A percentile compares a stretch with the other conserved stretches of the same genome.
phyloP scores from a whole-genome alignment of 345 rosid species.

The Aquilaria sinensis region DNA sequence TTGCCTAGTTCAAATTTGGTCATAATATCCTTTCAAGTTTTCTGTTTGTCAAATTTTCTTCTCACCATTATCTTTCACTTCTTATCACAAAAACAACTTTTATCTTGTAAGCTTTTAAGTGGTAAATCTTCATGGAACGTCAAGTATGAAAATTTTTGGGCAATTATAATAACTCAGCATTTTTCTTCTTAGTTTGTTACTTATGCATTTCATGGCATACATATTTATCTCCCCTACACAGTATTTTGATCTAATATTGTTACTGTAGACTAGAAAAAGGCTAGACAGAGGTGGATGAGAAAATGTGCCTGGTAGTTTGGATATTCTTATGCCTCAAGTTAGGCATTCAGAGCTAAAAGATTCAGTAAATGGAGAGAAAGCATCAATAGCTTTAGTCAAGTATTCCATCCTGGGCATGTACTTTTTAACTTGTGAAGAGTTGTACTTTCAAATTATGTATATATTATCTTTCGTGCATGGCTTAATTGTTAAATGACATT shows the following conservation, averaged over 20 bases:
- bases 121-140: too few species aligned
- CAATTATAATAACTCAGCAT: too few species aligned
- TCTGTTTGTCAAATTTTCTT: background rate
- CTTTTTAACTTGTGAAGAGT: too few species aligned
- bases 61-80: background rate
- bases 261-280: conserved; percentile 59
- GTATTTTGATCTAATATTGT: conserved; percentile 12
- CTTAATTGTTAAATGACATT: too few species aligned
- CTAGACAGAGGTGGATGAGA: conserved; percentile 65
- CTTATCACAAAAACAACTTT: too few species aligned
- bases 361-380: conserved; percentile 67
- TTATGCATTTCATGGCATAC: background rate
- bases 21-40: background rate
- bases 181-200: too few species aligned
- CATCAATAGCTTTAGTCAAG: conserved; percentile 43
- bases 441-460: too few species aligned
- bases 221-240: background rate
- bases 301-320: conserved; percentile 41
- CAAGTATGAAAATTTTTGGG: too few species aligned
- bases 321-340: conserved; percentile 45
- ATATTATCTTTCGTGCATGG: too few species aligned
- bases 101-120: too few species aligned
- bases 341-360: conserved; percentile 52
- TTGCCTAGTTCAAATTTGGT: conserved; percentile 1
- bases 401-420: too few species aligned